A percentile compares a stretch with the other conserved stretches of the same genome.
Conservation (phyloP, 495 filamentous ascomycete species). For the Daldinia loculata region DNA sequence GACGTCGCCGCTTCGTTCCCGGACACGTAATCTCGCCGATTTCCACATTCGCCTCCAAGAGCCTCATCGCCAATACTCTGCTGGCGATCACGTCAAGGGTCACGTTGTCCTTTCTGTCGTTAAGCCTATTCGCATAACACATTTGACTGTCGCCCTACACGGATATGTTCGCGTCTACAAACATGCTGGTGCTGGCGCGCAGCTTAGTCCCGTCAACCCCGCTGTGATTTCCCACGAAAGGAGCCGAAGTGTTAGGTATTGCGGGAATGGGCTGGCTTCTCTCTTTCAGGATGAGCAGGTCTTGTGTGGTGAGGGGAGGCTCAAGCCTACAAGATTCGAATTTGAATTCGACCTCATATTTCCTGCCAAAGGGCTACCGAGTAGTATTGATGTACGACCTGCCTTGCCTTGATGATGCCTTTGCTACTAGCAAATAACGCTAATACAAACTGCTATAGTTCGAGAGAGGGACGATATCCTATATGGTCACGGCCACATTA, state of each 20-base stretch:
- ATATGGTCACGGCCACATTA: conserved; percentile 86
- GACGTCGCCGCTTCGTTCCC: conserved; percentile 68
- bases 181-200: conserved; percentile 70
- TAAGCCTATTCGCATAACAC: conserved; percentile 86
- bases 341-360: conserved; percentile 89
- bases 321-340: conserved; percentile 86
- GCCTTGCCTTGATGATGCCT: conserved; percentile 2
- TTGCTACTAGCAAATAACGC: conserved; percentile 5
- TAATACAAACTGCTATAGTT: conserved; percentile 67
- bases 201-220: conserved; percentile 59
- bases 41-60: conserved; percentile 85
- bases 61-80: conserved; percentile 84
- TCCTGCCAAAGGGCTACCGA: conserved; percentile 82
- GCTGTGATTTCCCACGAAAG: conserved; percentile 49
- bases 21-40: conserved; percentile 75
- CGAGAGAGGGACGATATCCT: conserved; percentile 91
- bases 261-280: conserved; percentile 82
- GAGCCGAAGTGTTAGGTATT: conserved; percentile 69
- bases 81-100: conserved; percentile 70
- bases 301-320: conserved; percentile 87
- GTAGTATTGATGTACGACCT: conserved; percentile 86
- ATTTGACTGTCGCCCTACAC: conserved; percentile 86
- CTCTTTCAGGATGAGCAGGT: conserved; percentile 92
- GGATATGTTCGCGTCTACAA: conserved; percentile 90
- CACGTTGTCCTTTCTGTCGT: conserved; percentile 81